Base-by-base conservation (phyloP, 305 asterid genomes). In the Nicotiana rustica region DNA sequence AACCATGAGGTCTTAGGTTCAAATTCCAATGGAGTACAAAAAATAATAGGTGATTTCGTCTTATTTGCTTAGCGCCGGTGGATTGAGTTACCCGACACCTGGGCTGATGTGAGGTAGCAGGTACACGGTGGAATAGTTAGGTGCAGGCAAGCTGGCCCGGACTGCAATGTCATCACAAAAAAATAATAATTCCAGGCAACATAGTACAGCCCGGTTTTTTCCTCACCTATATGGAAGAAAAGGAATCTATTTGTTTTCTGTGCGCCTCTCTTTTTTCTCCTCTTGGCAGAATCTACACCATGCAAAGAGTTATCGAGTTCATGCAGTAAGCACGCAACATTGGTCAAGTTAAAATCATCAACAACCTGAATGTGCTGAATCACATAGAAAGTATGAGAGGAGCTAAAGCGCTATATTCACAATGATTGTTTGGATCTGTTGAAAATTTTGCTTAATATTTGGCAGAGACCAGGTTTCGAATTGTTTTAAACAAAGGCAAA, bases 201-300 rank as follows among this genome's bases (percentile, higher is more conserved):
- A 44, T 44, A 19, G 33, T 71, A 4, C 21, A 70, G 13, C 35
- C 8, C 47, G 36, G 18, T 29, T 44, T 17, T 70, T 70, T 70
- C 13, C 78, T 71, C 19, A 19, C 19, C 78, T 21, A 44, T 41
- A 44, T 44, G 60, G 12, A 44, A 71, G 60, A 71, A 71, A 71
- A 44, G 6, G 38, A 44, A 44, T 19, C 61, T 44, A 71, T 29
- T 44, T 71, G 60, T 12, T 41, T 41, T 41, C 3, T 10, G 49
- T 41, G 60, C 21, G 59, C 6, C 38, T 44, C 78, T 71, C 36
- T 44, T 44, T 70, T 57, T 71, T 44, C 36, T 70, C 38, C 38
- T 21, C 60, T 71, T 19, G 78, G 78, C 6, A 71, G 78, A 44
- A 71, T 70, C 60, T 71, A 71, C 78, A 44, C 47, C 59, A 44